These are phyloP conservation scores for Paramecium primaurelia DNA, from an alignment of 73 alveolate species.

Conservation along the genomic window DNA sequence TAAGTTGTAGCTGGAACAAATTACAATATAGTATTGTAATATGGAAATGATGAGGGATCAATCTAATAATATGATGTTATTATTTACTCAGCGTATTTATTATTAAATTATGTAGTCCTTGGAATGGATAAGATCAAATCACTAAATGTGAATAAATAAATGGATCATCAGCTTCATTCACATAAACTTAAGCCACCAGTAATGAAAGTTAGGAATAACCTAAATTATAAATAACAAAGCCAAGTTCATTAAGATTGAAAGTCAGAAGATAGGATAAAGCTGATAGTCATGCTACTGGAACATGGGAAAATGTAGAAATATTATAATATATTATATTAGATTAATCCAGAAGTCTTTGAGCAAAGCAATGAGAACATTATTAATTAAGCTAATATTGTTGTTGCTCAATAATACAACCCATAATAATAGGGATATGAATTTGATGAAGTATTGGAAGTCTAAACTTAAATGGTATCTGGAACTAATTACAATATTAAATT, in stretches of 20 bases:
- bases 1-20: not conserved
- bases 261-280: not conserved
- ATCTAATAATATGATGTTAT: not conserved
- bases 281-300: not conserved
- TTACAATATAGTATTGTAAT: not conserved
- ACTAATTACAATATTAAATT: not conserved
- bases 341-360: constrained; percentile 1
- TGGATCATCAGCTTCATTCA: not conserved
- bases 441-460: not conserved
- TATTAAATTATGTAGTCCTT: not conserved
- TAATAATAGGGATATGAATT: not conserved
- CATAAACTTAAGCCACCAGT: not conserved
- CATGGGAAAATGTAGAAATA: not conserved
- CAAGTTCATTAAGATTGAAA: not conserved
- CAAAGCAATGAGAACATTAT: not conserved
- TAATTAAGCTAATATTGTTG: not conserved
- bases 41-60: not conserved
- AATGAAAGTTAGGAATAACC: not conserved
- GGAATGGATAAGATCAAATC: not conserved
- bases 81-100: not conserved
- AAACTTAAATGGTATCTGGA: constrained; percentile 16
- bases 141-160: not conserved
- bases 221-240: not conserved
- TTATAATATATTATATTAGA: not conserved
- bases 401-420: constrained; percentile 18